phyloP scores from a whole-genome alignment of 2,329 filamentous ascomycete species.

The Botryotinia globosa region DNA sequence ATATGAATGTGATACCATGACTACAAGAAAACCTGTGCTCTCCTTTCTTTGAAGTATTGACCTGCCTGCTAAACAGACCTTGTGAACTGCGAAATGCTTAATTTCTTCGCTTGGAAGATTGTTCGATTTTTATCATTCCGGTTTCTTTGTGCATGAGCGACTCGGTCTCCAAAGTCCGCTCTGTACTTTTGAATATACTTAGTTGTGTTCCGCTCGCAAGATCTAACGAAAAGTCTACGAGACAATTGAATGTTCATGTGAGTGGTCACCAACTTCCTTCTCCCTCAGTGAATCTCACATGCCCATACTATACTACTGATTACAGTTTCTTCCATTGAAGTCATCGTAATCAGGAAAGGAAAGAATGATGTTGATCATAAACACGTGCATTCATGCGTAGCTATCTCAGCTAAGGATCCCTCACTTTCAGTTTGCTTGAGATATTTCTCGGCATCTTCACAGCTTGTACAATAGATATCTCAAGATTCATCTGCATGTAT shows the following conservation, averaged over 20 bases:
- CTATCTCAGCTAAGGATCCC: not conserved
- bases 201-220: not conserved
- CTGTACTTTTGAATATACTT: not conserved
- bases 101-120: too few relatives aligned
- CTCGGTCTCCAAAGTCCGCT: fast-evolving
- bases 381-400: not conserved
- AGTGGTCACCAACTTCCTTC: too few relatives aligned
- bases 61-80: not conserved
- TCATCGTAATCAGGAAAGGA: not conserved
- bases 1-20: not conserved
- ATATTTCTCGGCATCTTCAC: not conserved
- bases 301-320: not conserved
- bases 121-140: not conserved
- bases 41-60: not conserved
- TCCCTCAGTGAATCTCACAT: fast-evolving
- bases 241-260: not conserved
- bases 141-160: not conserved
- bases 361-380: not conserved
- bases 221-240: not conserved
- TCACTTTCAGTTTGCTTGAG: not conserved
- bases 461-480: not conserved
- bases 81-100: not conserved
- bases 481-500: not conserved
- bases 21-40: not conserved
- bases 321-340: not conserved